phyloP scores from a whole-genome alignment of 805 yeast genomes.

The Ogataea corticis region DNA sequence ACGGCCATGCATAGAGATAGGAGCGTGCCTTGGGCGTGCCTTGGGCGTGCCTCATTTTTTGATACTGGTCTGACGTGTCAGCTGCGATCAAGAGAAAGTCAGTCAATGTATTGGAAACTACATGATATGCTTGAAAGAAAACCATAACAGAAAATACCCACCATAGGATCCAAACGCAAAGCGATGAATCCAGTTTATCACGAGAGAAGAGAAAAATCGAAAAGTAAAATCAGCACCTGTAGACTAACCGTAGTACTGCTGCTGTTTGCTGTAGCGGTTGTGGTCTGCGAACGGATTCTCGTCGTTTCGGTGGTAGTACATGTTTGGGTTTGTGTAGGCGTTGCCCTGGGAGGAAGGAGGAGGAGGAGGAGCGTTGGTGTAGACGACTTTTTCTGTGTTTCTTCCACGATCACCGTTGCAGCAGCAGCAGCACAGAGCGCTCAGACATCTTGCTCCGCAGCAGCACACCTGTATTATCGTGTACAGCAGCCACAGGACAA shows the following conservation, averaged over 20 bases:
- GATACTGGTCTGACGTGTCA: too few species aligned
- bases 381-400: conserved; percentile 13
- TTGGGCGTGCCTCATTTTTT: too few species aligned
- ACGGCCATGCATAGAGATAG: too few species aligned
- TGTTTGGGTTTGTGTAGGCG: conserved; percentile 32
- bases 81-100: too few species aligned
- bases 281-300: conserved; percentile 18
- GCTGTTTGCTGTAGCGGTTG: conserved; percentile 12
- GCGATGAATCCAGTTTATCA: neutral
- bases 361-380: conserved; percentile 19
- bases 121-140: neutral
- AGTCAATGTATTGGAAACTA: neutral
- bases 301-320: conserved; percentile 31
- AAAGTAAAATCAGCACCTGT: too few species aligned
- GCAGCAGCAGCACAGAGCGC: conserved; percentile 52
- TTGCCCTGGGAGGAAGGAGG: conserved; percentile 23
- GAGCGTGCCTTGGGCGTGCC: too few species aligned
- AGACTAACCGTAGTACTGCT: conserved; percentile 5
- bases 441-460: conserved; percentile 55
- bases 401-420: conserved; percentile 34
- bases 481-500: conserved; percentile 56
- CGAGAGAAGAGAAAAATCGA: conserved; percentile 3
- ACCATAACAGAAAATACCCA: conserved; percentile 4
- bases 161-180: conserved; percentile 1
- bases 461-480: conserved; percentile 56